Base-by-base conservation (phyloP, 805 yeast genomes). In the Wickerhamiella bombiphila region DNA sequence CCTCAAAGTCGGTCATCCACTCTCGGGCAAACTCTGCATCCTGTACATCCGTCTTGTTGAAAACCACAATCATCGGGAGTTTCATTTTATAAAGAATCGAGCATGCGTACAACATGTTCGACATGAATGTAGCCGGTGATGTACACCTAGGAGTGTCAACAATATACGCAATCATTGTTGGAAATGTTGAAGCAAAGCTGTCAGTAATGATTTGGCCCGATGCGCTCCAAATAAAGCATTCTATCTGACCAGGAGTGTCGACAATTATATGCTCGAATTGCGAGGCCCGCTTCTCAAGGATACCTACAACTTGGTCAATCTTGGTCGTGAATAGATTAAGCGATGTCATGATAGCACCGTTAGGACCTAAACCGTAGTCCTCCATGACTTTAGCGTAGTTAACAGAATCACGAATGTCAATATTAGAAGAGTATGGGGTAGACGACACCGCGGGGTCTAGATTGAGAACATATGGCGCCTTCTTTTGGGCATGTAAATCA, bases 181-280 rank as follows among this genome's bases (percentile, higher is more conserved):
- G 99, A 56, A 83, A 82, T 3, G 93, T 74, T 0, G 94, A 79
- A 1, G 97, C 98, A 61, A 91, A 81, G 0, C 96, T 85, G 55
- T 91, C 98, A 1, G 97, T 88, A 42, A 91, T 80, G 44, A 91
- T 91, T 17, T 95, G 72, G 9, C 99, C 99, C 17, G 94, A 80
- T 0, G 98, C 98, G 33, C 93, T 77, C 98, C 99, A 91, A 31
- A 91, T 85, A 57, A 91, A 91, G 62, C 96, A 86, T 59, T 91
- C 99, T 44, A 91, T 91, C 60, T 91, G 99, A 9, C 99, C 99
- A 0, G 99, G 99, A 1, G 99, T 91, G 60, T 91, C 99, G 36
- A 88, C 72, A 26, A 91, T 76, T 46, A 86, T 80, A 56, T 85
- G 78, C 16, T 72, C 58, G 46, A 66, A 66, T 38, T 61, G 57